Base-by-base conservation (phyloP, 164 flowering plant genomes). In the Vitis vinifera region DNA sequence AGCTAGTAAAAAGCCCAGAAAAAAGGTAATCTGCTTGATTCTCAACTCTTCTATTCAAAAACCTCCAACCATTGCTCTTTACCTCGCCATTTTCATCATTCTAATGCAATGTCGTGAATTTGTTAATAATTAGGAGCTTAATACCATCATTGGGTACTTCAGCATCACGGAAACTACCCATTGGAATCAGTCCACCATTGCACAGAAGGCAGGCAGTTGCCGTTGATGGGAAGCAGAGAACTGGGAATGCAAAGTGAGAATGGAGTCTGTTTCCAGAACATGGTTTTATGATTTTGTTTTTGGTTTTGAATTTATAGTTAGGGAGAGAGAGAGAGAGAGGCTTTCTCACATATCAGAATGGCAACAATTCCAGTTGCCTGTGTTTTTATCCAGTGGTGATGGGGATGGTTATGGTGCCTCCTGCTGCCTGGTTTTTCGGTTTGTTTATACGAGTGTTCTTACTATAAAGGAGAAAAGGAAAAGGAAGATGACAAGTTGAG, bases 111-210 rank as follows among this genome's bases (percentile, higher is more conserved):
- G 50, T 67, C 17, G 1, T 23, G 2, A n/a, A 2, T 60, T 68
- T 63, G 13, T 37, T 8, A 44, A 53, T 15, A 29, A n/a, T 23
- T 31, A 86, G 90, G 82, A 81, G 84, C 61, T 55, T 63, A 30
- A 84, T 86, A 69, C 86, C 88, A 63, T 73, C 81, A 64, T 70
- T 79, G 51, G 68, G 67, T 68, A 80, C 84, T 64, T 66, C 86
- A 4, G 77, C 81, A 59, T 53, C 79, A n/a, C 66, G 80, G 73
- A 84, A 70, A 71, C 51, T 70, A 51, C 47, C 78, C 12, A 77
- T 67, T 68, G 83, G 83, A 48, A n/a, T 47, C 10, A 67, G 62
- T 68, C 74, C 80, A 44, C 65, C 78, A 9, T 23, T 70, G 65
- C 69, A 70, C 29, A 79, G 55, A 59, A 78, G 78, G 71, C 82